Evolutionary conservation across 2,329 filamentous ascomycete species (phyloP).

Genomic region (Colletotrichum zoysiae): DNA sequence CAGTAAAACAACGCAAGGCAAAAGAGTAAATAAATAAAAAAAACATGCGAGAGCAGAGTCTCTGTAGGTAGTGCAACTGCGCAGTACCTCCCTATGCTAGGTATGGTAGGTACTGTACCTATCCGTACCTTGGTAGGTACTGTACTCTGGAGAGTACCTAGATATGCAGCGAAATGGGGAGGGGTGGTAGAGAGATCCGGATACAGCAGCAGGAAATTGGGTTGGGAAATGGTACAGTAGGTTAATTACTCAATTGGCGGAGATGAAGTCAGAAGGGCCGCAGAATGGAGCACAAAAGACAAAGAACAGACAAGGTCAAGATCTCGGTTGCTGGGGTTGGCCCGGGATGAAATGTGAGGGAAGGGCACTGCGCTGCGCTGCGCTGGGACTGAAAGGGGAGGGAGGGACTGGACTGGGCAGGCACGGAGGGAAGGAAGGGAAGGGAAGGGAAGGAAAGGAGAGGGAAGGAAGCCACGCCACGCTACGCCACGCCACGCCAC

Average conservation of each 20-base stretch:
- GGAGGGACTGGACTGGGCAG: too few relatives aligned
- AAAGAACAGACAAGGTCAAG: slow-evolving; percentile 26
- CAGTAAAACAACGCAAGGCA: slow-evolving; percentile 8
- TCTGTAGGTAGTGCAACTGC: background rate
- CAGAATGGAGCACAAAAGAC: slow-evolving; percentile 21
- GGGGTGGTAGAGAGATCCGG: background rate
- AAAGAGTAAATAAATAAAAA: background rate
- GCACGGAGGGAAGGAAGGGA: background rate
- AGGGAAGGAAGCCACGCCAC: background rate
- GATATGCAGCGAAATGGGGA: background rate
- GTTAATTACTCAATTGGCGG: slow-evolving; percentile 31
- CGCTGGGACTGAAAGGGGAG: slow-evolving; percentile 4
- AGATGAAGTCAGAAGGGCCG: slow-evolving; percentile 36
- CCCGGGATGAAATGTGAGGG: slow-evolving; percentile 8
- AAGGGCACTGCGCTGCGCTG: slow-evolving; percentile 4
- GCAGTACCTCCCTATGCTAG: background rate
- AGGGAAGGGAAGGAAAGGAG: background rate
- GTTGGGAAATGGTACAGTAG: slow-evolving; percentile 7
- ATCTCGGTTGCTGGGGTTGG: slow-evolving; percentile 2
- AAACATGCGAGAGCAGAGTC: background rate
- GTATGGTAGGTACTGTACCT: too few relatives aligned
- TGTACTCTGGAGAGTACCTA: background rate
- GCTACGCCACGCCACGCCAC: background rate
- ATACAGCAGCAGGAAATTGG: slow-evolving; percentile 38
- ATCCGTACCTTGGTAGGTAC: too few relatives aligned